A percentile compares a stretch with the other conserved stretches of the same genome.
Evolutionary conservation across 495 filamentous ascomycete genomes (phyloP).

Genomic region (Aspergillus funiculosus): DNA sequence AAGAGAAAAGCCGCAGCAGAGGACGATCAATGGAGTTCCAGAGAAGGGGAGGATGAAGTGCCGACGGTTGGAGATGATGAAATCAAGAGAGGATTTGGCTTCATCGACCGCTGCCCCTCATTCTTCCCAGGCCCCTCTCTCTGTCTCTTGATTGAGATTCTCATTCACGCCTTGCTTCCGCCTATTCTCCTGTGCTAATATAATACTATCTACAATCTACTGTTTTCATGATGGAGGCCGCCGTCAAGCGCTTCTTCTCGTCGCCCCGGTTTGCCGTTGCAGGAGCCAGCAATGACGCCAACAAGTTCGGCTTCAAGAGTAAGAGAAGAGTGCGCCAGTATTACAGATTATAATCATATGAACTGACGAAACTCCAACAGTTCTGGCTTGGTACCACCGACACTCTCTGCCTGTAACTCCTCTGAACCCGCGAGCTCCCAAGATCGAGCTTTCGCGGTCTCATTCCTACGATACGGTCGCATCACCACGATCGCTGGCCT

Average conservation of each 20-base stretch:
- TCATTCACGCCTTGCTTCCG: too few species aligned
- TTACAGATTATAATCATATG: neutral
- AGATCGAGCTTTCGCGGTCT: constrained; percentile 51
- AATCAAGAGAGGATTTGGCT: neutral
- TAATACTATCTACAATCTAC: too few species aligned
- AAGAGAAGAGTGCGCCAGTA: constrained; percentile 17
- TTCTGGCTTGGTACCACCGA: constrained; percentile 81
- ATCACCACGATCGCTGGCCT: constrained; percentile 55
- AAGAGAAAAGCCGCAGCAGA: neutral
- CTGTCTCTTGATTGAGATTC: neutral
- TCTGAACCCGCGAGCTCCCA: constrained; percentile 65
- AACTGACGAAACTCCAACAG: constrained; percentile 43
- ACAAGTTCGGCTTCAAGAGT: constrained; percentile 92
- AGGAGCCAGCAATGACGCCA: constrained; percentile 75
- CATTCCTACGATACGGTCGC: constrained; percentile 55
- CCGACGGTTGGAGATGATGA: constrained; percentile 8
- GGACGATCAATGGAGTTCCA: neutral
- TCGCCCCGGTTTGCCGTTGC: constrained; percentile 83
- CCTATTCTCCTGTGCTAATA: too few species aligned
- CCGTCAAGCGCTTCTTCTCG: constrained; percentile 74
- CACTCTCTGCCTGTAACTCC: constrained; percentile 73
- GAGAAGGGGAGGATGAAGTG: neutral
- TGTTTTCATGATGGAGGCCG: constrained; percentile 40
- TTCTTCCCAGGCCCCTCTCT: neutral
- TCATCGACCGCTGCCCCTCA: neutral